phyloP scores from a whole-genome alignment of 495 filamentous ascomycete species.

The Xylaria venustula region DNA sequence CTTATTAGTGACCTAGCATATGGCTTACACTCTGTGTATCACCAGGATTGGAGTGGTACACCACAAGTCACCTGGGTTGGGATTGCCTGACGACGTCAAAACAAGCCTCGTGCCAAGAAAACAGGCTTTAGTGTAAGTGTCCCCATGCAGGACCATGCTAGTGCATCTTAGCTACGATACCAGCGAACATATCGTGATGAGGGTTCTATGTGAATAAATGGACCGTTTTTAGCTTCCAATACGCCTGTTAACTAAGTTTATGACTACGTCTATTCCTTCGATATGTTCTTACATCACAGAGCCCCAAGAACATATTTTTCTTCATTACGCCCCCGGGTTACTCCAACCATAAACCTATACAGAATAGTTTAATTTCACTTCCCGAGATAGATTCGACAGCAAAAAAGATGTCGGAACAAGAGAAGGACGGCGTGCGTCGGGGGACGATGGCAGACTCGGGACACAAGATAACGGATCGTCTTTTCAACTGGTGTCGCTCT shows the following conservation, averaged over 20 bases:
- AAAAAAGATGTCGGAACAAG: background rate
- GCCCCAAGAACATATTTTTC: too few species aligned
- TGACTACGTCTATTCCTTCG: background rate
- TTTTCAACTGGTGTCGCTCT: conserved; percentile 52
- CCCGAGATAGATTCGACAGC: too few species aligned
- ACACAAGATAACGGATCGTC: conserved; percentile 41
- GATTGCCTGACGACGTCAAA: conserved; percentile 1
- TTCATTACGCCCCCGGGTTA: too few species aligned
- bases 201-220: background rate
- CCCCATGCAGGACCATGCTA: too few species aligned
- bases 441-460: background rate
- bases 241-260: background rate
- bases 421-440: background rate
- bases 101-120: conserved; percentile 7
- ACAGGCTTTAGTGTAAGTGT: background rate
- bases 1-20: background rate
- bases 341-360: too few species aligned
- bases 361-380: too few species aligned
- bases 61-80: background rate
- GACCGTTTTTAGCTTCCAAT: background rate
- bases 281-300: background rate
- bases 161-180: background rate
- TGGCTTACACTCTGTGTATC: background rate
- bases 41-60: background rate
- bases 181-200: background rate